Evolutionary conservation across 257 asterid species (phyloP), one percentile per base, ranked within the genome.

Genomic region (Capsicum chinense): DNA sequence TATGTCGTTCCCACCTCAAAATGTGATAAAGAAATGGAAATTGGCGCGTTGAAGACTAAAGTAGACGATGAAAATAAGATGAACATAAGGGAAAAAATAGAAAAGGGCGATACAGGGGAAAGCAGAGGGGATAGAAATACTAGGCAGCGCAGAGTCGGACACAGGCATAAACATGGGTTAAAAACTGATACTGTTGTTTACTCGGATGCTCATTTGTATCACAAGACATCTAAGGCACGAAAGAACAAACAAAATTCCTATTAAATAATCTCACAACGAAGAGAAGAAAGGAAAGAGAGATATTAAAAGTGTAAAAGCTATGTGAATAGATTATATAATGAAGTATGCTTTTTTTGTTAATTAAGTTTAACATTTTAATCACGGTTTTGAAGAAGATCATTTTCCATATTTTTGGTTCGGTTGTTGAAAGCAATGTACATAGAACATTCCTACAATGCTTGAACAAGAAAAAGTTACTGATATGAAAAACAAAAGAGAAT

Each of bases 201-300:
- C 70, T 92, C 95, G 0, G 95, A 93, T 83, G 89, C 90, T 56
- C 89, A 91, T 54, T 63, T 91, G 50, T 84, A 89, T 66, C 86
- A 39, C 48, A 69, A 69, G 11, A 85, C 88, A 1, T 11, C 73
- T 37, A 35, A 86, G 74, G 84, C 83, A 85, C 10, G 89, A 85
- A 67, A 81, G 26, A 73, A 83, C 83, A 84, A 83, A 16, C 14
- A 48, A 62, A 58, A 83, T 13, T 26, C 21, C 3, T 76, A 0
- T 54, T 76, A 56, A 26, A 7, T 56, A 54, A 14, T 78, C 44
- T 39, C 64, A 39, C 62, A 26, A 26, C 5, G 19, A 52, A 52
- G 12, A 76, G 81, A 76, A 4, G 64, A 26, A 78, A 52, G 9
- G 48, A 17, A 54, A 54, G 19, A 78, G 3, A 54, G 5, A 52